Evolutionary conservation across 2,329 filamentous ascomycete genomes (phyloP).

Genomic region (Coniochaeta sp.): DNA sequence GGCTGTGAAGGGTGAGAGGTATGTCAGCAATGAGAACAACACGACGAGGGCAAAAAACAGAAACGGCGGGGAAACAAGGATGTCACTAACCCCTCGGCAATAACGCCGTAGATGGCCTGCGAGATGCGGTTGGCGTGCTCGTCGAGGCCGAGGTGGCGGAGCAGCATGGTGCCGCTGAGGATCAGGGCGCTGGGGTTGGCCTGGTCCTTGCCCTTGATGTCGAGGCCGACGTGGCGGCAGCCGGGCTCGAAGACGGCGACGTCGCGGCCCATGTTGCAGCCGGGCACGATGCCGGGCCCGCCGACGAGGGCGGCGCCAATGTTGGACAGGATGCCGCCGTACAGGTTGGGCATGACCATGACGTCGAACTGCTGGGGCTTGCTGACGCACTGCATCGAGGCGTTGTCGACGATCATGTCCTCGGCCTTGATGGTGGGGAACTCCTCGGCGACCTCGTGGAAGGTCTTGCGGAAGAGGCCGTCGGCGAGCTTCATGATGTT

Average conservation of each 20-base stretch:
- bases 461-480: conserved; percentile 96
- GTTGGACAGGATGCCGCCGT: conserved; percentile 98
- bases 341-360: conserved; percentile 99
- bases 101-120: conserved; percentile 70
- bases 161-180: conserved; percentile 91
- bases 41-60: background rate
- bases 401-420: conserved; percentile 99
- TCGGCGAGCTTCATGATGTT: conserved; percentile 99
- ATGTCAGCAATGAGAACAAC: conserved; percentile 30
- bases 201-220: conserved; percentile 99
- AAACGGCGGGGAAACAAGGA: background rate
- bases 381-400: conserved; percentile 97
- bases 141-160: conserved; percentile 93
- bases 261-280: conserved; percentile 99
- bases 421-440: conserved; percentile 93
- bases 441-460: conserved; percentile 87
- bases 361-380: conserved; percentile 98
- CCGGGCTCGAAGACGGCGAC: conserved; percentile 98
- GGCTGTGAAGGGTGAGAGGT: conserved; percentile 42
- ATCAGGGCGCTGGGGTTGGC: conserved; percentile 96
- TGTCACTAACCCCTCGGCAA: conserved; percentile 73
- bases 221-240: conserved; percentile 97
- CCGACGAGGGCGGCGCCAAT: conserved; percentile 95
- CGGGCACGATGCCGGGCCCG: conserved; percentile 92
- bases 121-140: conserved; percentile 98